Conservation (phyloP, 495 filamentous ascomycete genomes). For the Parachaetomium inaequale region DNA sequence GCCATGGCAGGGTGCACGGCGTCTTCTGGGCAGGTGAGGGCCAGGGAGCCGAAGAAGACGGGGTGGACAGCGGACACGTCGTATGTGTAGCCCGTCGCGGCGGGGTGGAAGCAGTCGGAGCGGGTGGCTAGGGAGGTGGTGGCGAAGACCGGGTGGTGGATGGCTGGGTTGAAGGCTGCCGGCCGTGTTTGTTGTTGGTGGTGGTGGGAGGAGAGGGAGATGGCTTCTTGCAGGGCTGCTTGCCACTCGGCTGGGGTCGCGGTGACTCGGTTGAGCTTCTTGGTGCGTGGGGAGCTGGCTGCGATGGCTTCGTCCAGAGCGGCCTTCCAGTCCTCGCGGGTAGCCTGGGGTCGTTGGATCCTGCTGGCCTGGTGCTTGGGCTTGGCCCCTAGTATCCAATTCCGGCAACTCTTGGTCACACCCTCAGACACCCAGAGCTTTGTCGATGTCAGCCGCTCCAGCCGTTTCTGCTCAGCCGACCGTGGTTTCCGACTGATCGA, state of each 20-base stretch:
- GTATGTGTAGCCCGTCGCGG: conserved; percentile 35
- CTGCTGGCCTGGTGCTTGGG: neutral
- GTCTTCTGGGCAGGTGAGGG: conserved; percentile 27
- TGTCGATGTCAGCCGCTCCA: conserved; percentile 32
- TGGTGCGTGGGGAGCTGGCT: conserved; percentile 1
- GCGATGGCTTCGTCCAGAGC: conserved; percentile 5
- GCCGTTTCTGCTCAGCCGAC: conserved; percentile 24
- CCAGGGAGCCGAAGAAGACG: conserved; percentile 41
- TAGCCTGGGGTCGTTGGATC: conserved; percentile 17
- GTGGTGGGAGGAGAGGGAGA: conserved; percentile 21
- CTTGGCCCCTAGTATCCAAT: conserved; percentile 31
- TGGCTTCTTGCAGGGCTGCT: conserved; percentile 34
- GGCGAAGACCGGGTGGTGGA: conserved; percentile 42
- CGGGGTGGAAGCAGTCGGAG: conserved; percentile 38
- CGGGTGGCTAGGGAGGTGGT: conserved; percentile 29
- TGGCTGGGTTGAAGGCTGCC: conserved; percentile 26
- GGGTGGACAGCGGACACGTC: conserved; percentile 35
- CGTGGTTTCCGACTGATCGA: conserved; percentile 29
- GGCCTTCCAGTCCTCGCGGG: conserved; percentile 20
- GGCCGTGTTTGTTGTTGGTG: neutral
- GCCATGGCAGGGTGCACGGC: conserved; percentile 35
- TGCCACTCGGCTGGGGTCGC: conserved; percentile 33
- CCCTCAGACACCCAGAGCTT: conserved; percentile 31
- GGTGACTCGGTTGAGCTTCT: neutral
- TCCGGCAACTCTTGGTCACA: conserved; percentile 14